These are phyloP conservation scores for Brassica incana DNA, from an alignment of 345 rosid genomes.

Conservation along the genomic window DNA sequence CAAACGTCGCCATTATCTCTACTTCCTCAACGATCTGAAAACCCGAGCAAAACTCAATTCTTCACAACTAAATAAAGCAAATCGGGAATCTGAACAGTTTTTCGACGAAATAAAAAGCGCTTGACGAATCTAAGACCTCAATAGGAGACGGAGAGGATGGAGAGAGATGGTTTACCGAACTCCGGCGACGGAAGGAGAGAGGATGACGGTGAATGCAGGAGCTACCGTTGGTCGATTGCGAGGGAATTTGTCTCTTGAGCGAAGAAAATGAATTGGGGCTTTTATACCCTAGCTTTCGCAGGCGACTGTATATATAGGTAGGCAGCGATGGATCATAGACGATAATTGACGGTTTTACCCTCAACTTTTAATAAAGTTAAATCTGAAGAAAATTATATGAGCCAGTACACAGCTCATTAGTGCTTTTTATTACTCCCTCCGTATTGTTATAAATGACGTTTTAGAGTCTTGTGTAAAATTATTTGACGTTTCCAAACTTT, in stretches of 20 bases:
- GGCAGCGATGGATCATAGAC: conserved; percentile 34
- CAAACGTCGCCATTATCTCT: conserved; percentile 88
- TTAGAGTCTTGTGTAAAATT: too few relatives aligned
- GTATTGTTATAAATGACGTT: too few relatives aligned
- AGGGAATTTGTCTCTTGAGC: conserved; percentile 43
- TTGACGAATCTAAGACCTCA: conserved; percentile 19
- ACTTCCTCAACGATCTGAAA: conserved; percentile 31
- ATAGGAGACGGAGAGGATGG: conserved; percentile 18
- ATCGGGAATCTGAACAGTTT: conserved; percentile 3
- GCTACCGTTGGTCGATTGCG: conserved; percentile 40
- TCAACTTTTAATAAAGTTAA: neutral
- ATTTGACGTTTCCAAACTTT: too few relatives aligned
- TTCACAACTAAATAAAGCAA: neutral
- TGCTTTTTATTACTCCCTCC: neutral
- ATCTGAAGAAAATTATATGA: neutral
- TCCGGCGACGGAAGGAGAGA: conserved; percentile 33
- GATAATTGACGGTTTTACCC: neutral
- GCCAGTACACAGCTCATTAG: conserved; percentile 8
- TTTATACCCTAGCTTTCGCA: conserved; percentile 91
- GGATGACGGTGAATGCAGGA: conserved; percentile 4
- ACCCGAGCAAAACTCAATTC: conserved; percentile 16
- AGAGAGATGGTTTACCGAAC: conserved; percentile 31
- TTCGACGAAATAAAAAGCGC: neutral
- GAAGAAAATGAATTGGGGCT: conserved; percentile 56
- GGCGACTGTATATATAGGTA: conserved; percentile 71